Conservation (phyloP, 1,284 basidiomycete species). For the Macrocybe sp. region DNA sequence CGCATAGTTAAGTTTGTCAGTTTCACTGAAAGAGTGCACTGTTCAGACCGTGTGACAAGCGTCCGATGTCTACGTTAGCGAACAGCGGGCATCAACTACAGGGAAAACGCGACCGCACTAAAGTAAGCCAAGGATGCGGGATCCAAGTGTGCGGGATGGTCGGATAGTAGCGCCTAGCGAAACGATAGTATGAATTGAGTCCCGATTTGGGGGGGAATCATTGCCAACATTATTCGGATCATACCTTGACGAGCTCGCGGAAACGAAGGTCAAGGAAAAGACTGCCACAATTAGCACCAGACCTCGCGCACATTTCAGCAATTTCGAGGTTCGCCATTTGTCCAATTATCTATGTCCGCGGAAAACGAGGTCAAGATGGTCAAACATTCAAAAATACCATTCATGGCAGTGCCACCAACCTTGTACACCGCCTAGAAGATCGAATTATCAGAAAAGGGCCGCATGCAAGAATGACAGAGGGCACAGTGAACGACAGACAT, state of each 20-base stretch:
- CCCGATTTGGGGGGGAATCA: neutral
- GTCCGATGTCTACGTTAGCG: neutral
- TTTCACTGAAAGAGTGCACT: constrained; percentile 80
- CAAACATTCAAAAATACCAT: constrained; percentile 7
- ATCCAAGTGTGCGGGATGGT: constrained; percentile 78
- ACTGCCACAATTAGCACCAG: constrained; percentile 77
- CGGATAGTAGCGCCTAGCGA: constrained; percentile 43
- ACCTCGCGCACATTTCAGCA: constrained; percentile 78
- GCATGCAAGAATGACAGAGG: constrained; percentile 1
- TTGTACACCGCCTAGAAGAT: constrained; percentile 63
- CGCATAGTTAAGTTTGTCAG: constrained; percentile 73
- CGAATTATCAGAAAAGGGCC: constrained; percentile 5
- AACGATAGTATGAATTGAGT: constrained; percentile 1
- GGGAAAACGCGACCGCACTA: constrained; percentile 31
- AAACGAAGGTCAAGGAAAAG: constrained; percentile 81
- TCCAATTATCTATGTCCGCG: constrained; percentile 52
- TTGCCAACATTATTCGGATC: constrained; percentile 5
- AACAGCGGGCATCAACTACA: neutral
- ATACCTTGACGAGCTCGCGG: constrained; percentile 65
- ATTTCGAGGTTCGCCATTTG: constrained; percentile 73
- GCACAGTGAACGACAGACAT: constrained; percentile 3
- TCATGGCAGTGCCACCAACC: constrained; percentile 18
- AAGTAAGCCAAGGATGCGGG: constrained; percentile 74
- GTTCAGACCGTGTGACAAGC: constrained; percentile 6
- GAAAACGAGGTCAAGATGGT: constrained; percentile 1